phyloP scores from a whole-genome alignment of 345 rosid species.

The Psidium guajava region DNA sequence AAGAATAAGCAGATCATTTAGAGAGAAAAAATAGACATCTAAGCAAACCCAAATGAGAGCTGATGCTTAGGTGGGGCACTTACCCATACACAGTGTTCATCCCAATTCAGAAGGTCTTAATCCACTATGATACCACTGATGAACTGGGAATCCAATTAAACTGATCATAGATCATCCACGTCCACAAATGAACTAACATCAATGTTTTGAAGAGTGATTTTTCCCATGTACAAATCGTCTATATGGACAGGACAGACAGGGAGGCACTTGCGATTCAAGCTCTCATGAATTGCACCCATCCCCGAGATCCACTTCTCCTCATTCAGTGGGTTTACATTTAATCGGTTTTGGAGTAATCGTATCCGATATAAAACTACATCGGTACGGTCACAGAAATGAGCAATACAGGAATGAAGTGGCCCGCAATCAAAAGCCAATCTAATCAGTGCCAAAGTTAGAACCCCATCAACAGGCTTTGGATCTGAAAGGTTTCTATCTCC shows the following conservation, averaged over 20 bases:
- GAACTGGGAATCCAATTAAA: background rate
- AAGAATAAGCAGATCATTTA: background rate
- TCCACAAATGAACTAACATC: slow-evolving; percentile 50
- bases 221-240: slow-evolving; percentile 58
- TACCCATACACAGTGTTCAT: background rate
- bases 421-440: slow-evolving; percentile 58
- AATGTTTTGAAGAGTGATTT: slow-evolving; percentile 63
- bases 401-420: slow-evolving; percentile 46
- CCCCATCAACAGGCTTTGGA: slow-evolving; percentile 79
- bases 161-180: slow-evolving; percentile 9
- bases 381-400: slow-evolving; percentile 59
- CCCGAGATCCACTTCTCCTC: slow-evolving; percentile 50
- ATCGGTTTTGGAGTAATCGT: slow-evolving; percentile 50
- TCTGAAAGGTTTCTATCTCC: slow-evolving; percentile 76
- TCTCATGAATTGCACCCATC: slow-evolving; percentile 50
- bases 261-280: slow-evolving; percentile 49
- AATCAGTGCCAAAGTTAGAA: slow-evolving; percentile 52
- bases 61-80: background rate
- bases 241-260: slow-evolving; percentile 68
- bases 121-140: slow-evolving; percentile 6
- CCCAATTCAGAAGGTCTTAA: slow-evolving; percentile 10
- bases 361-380: slow-evolving; percentile 46
- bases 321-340: slow-evolving; percentile 30
- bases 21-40: background rate
- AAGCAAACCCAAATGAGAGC: background rate